A percentile compares a stretch with the other conserved stretches of the same genome.
Conservation (phyloP, 148 eudicot genomes). For the Rhododendron henanense region DNA sequence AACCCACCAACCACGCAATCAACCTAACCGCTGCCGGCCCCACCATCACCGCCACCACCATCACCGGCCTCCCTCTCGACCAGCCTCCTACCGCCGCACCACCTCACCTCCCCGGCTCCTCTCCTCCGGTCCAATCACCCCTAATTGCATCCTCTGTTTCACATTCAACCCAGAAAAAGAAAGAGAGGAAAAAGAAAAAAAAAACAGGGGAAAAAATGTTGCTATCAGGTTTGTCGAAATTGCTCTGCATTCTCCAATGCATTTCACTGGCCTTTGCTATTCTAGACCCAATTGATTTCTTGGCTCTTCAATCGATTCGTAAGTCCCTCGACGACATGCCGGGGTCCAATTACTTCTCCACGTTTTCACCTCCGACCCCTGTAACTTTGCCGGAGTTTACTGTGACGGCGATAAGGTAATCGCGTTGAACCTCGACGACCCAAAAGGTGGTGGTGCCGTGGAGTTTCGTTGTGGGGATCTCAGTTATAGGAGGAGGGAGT, state of each 20-base stretch:
- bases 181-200: too few species aligned
- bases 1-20: too few species aligned
- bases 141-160: background rate
- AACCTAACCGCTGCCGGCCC: too few species aligned
- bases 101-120: too few species aligned
- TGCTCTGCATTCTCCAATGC: conserved; percentile 14
- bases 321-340: conserved; percentile 53
- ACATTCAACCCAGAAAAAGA: background rate
- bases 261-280: conserved; percentile 22
- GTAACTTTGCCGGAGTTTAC: conserved; percentile 69
- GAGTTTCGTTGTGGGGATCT: too few species aligned
- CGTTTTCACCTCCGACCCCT: conserved; percentile 85
- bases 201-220: background rate
- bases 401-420: conserved; percentile 56
- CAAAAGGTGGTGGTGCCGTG: too few species aligned
- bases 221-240: background rate
- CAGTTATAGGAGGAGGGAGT: too few species aligned
- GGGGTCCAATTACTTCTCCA: conserved; percentile 56
- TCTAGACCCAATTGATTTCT: conserved; percentile 68
- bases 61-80: too few species aligned
- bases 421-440: conserved; percentile 80
- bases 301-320: conserved; percentile 65
- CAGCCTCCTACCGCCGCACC: too few species aligned
- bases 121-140: too few species aligned
- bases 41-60: too few species aligned